Evolutionary conservation across 345 rosid genomes (phyloP), one percentile per base, ranked within the genome.

Genomic region (Pugionium dolabratum): DNA sequence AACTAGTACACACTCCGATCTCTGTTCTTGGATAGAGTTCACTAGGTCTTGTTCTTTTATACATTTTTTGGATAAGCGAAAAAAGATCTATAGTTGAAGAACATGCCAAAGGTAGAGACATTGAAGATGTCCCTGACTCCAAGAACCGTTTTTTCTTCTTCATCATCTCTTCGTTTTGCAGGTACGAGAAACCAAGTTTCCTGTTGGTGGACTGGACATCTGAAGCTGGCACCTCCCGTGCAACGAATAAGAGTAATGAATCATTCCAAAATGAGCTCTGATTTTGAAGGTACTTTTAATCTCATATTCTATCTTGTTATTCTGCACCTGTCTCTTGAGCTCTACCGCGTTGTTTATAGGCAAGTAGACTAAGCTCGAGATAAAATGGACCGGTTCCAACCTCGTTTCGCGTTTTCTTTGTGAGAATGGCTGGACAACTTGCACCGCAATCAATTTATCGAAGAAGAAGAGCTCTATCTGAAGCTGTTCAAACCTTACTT

Each of bases 141-240:
- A 32, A 39, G 39, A 40, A 39, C 63, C 57, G 1, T 39, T 9
- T 29, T 0, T 2, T 66, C 62, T 42, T 59, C 62, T 39, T 52
- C 45, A 45, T 66, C 32, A 8, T 80, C 81, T 82, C 79, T 80
- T 83, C 2, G 88, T 83, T 40, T 62, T 81, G 84, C 97, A 89
- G 37, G 29, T 76, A 53, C 66, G 82, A 62, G 81, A 73, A 54
- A 87, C 66, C 35, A 93, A 69, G 49, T 79, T 77, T 52, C 98
- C 98, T 1, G 82, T 77, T 10, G 98, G 98, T 10, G 97, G 98
- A 71, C 90, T 73, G 1, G 93, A 83, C 88, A 85, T 81, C 74
- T 76, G 76, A 42, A 87, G 68, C 62, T 76, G 88, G 80, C 98
- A 92, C 68, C 85, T 81, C 6, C 82, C 74, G 46, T 87, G 98